Evolutionary conservation across 768 basidiomycete genomes (phyloP), one percentile per base, ranked within the genome.

Genomic region (Flagelloscypha sp.): DNA sequence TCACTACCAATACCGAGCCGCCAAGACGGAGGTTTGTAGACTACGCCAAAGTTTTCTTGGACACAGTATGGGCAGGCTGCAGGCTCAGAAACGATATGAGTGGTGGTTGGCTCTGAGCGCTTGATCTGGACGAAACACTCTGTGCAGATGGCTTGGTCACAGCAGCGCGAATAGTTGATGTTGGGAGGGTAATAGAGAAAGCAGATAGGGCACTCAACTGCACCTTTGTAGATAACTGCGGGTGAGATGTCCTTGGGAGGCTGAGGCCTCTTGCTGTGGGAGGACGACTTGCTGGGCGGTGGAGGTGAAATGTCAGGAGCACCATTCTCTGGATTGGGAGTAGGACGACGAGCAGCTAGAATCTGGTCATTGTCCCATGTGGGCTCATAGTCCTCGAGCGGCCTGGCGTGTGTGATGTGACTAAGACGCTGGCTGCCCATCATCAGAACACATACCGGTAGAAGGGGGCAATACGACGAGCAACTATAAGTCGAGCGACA

Each of bases 121-220:
- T 97, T 98, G 63, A 99, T 98, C 62, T 97, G 94, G 15, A 97
- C 90, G 52, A 99, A 98, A 55, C 95, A 99, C 61, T 99, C 95
- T 24, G 95, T 97, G 56, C 95, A 99, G 43, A 99, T 94, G 15
- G 87, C 83, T 48, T 99, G 95, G 67, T 94, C 93, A 56, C 95
- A 99, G 56, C 95, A 99, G 53, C 95, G 76, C 24, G 95, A 97
- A 49, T 81, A 83, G 54, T 98, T 97, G 60, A 97, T 95, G 59
- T 97, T 94, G 30, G 84, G 72, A 16, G 95, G 95, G 53, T 97
- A 99, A 59, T 94, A 97, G 59, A 98, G 70, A 63, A 98, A 97
- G 62, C 93, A 99, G 42, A 99, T 95, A 16, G 95, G 95, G 66
- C 95, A 99, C 55, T 99, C 95, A 12, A 81, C 68, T 12, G 92